Base-by-base conservation (phyloP, 495 filamentous ascomycete genomes). In the Penicillium soppii region DNA sequence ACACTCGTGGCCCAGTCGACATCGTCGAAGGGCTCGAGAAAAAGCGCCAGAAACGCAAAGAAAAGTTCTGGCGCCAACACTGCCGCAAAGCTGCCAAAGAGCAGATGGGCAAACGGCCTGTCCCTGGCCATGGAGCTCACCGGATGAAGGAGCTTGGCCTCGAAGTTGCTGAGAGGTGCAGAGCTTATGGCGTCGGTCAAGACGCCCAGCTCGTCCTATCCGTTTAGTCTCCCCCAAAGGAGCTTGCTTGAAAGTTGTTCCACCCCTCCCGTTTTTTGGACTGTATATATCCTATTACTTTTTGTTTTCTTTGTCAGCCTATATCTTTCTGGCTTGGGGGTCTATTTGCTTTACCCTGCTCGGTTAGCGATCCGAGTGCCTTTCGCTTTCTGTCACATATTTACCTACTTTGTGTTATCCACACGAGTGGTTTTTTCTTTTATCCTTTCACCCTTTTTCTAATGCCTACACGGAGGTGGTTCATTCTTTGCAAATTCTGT, bases 21-120 rank as follows among this genome's bases (percentile, higher is more conserved):
- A 97, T 98, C 55, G 90, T 96, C 70, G 91, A 95, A 63, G 94
- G 94, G 5, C 83, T 98, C 7, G 94, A 97, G 75, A 85, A 89
- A 70, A 96, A 94, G 72, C 84, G 92, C 36, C 89, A 92, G 69
- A 84, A 91, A 46, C 88, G 94, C 47, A 89, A 86, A 70, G 89
- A 96, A 71, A 94, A 92, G 66, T 91, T 87, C 63, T 87, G 83
- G 71, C 86, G 91, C 62, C 90, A 94, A 70, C 83, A 91, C 58
- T 90, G 82, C 71, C 79, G 82, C 49, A 85, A 85, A 69, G 77
- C 76, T 53, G 78, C 72, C 60, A 83, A 82, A 61, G 80, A 84
- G 64, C 79, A 85, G 66, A 58, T 65, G 49, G 76, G 78, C 47
- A 80, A 79, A 51, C 76, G 74, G 43, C 79, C 80, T 43, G 72